Conservation (phyloP, 2,329 filamentous ascomycete species). For the Pseudogymnoascus sp. region DNA sequence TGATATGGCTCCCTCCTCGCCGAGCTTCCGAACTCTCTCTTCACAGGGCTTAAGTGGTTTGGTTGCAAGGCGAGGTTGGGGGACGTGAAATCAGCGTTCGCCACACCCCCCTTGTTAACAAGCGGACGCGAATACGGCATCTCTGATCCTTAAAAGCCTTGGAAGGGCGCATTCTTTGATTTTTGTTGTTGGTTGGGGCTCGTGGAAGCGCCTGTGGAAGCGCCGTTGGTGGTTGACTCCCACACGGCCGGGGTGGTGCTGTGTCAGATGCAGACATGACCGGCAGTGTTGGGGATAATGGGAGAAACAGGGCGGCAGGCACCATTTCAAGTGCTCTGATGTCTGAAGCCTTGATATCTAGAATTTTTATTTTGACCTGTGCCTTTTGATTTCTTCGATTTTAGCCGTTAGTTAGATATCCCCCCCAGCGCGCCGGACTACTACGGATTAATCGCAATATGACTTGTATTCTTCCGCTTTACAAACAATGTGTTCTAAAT, state of each 20-base stretch:
- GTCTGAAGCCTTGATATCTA: neutral
- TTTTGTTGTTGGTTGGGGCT: conserved; percentile 3
- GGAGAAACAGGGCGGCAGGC: neutral
- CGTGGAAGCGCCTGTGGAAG: neutral
- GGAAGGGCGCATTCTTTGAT: conserved; percentile 36
- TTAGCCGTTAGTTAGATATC: neutral
- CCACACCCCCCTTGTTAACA: conserved; percentile 95
- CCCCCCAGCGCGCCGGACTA: neutral
- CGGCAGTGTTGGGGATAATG: neutral
- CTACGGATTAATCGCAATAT: neutral
- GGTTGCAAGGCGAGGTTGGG: conserved; percentile 56
- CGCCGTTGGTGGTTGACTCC: neutral
- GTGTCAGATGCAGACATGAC: neutral
- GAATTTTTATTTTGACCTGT: neutral
- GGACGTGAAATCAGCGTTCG: conserved; percentile 97
- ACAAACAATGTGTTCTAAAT: neutral
- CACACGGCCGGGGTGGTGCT: neutral
- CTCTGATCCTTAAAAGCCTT: conserved; percentile 68
- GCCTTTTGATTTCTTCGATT: too few species aligned
- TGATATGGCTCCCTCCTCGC: conserved; percentile 67
- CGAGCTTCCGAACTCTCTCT: conserved; percentile 75
- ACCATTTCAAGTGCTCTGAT: conserved; percentile 1
- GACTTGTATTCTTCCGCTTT: neutral
- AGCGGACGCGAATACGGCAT: conserved; percentile 97
- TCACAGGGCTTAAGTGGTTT: conserved; percentile 84